These are phyloP conservation scores for Aurinia saxatilis DNA, from an alignment of 345 rosid genomes.

Conservation along the genomic window DNA sequence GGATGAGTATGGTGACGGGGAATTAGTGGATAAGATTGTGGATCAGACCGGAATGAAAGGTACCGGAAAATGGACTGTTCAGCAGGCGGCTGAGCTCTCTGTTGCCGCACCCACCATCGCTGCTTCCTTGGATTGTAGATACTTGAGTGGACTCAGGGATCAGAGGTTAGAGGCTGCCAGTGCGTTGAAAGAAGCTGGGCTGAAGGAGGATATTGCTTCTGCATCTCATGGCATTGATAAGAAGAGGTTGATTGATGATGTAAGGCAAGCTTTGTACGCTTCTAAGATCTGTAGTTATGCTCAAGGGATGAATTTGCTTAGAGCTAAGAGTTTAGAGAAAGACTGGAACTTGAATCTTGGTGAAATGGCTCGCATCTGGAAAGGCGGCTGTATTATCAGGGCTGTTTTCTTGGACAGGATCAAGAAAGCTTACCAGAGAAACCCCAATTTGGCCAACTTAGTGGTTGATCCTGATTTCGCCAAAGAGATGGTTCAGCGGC, in stretches of 20 bases:
- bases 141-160: constrained; percentile 86
- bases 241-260: constrained; percentile 84
- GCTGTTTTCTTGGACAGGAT: constrained; percentile 94
- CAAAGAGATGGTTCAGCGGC: constrained; percentile 89
- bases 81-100: constrained; percentile 95
- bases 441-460: constrained; percentile 64
- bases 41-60: constrained; percentile 99
- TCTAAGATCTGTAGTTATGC: constrained; percentile 93
- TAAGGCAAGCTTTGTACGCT: constrained; percentile 81
- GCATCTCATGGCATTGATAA: constrained; percentile 44
- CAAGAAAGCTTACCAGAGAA: constrained; percentile 87
- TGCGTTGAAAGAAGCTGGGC: constrained; percentile 64
- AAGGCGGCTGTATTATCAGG: constrained; percentile 94
- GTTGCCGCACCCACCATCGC: constrained; percentile 95
- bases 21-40: constrained; percentile 86
- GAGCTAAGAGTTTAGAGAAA: constrained; percentile 77
- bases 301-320: constrained; percentile 92
- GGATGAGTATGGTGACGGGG: constrained; percentile 58
- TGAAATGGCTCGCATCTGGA: constrained; percentile 93
- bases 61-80: constrained; percentile 97
- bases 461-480: constrained; percentile 94
- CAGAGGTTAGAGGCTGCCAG: constrained; percentile 66
- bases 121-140: constrained; percentile 85
- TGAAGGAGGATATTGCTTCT: constrained; percentile 52
- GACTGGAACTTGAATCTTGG: constrained; percentile 85